Evolutionary conservation across 78 protist genomes (phyloP).

Genomic region (Parvularia atlantis): DNA sequence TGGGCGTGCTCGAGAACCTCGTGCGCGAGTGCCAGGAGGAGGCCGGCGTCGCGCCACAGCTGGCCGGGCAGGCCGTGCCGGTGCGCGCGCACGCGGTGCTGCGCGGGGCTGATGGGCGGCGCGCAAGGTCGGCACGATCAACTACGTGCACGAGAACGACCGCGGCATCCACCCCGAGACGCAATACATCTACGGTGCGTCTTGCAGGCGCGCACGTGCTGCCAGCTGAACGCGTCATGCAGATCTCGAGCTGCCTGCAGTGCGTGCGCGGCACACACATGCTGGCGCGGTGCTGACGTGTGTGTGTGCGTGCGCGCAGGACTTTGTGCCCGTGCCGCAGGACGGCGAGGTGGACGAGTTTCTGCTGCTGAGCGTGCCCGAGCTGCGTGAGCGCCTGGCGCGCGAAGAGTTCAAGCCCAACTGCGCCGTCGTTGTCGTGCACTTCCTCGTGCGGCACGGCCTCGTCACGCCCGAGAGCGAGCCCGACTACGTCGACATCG

Average conservation of each 20-base stretch:
- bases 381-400: neutral
- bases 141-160: neutral
- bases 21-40: slow-evolving; percentile 9
- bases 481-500: neutral
- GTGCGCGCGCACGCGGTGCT: too few relatives aligned
- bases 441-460: slow-evolving; percentile 8
- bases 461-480: neutral
- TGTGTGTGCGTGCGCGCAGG: too few relatives aligned
- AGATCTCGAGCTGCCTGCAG: slow-evolving; percentile 8
- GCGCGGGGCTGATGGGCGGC: too few relatives aligned
- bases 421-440: slow-evolving; percentile 12
- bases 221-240: too few relatives aligned
- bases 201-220: too few relatives aligned
- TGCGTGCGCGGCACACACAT: too few relatives aligned
- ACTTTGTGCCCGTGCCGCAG: neutral
- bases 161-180: neutral
- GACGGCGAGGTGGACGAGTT: slow-evolving; percentile 17
- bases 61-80: neutral
- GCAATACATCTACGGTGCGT: neutral
- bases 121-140: neutral
- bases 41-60: slow-evolving; percentile 1
- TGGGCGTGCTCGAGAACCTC: neutral
- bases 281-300: too few relatives aligned
- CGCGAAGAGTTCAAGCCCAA: slow-evolving; percentile 10
- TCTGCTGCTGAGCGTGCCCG: neutral